Evolutionary conservation across 2,329 filamentous ascomycete species (phyloP), one percentile per base, ranked within the genome.

Genomic region (Neocucurbitaria cava): DNA sequence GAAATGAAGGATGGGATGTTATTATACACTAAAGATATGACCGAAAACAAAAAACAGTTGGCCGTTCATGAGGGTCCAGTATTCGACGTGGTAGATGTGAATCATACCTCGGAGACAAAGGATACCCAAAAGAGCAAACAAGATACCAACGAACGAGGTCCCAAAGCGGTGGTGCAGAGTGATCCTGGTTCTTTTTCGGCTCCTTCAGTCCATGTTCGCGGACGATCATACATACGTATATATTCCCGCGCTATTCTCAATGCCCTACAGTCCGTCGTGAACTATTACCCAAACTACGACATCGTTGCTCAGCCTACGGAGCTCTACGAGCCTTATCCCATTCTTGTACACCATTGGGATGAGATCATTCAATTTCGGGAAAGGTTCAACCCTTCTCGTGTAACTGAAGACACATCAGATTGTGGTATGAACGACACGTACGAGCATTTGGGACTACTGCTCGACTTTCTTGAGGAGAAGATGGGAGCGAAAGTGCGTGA

Each of bases 201-300:
- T 17, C 45, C 45, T 10, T 38, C 45, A 17, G 45, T 47, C 11
- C 18, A 39, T 18, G 23, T 24, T 20, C 31, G 45, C 5, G 49
- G 36, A 20, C 28, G 36, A n/a, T 20, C 20, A 15, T 52, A 28
- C 33, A 43, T 53, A 38, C 43, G 50, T 3, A 44, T 47, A 7
- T 33, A 53, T 24, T 53, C 50, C n/a, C 7, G 42, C 7, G 21
- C 36, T 17, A 40, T 53, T 2, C 24, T 48, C 5, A 53, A 53
- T 26, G 51, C 45, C 3, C 30, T 54, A 21, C 45, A 49, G n/a
- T 45, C 45, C 9, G 51, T 54, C 2, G 46, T 54, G 13, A 54
- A 49, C 28, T 46, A 54, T 21, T 54, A 54, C 38, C 40, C 51
- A 17, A 6, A 36, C 13, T 44, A 49, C 21, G 18, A 23, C 5